Base-by-base conservation (phyloP, 352 stramenopile genomes). In the Phytophthora ramorum region DNA sequence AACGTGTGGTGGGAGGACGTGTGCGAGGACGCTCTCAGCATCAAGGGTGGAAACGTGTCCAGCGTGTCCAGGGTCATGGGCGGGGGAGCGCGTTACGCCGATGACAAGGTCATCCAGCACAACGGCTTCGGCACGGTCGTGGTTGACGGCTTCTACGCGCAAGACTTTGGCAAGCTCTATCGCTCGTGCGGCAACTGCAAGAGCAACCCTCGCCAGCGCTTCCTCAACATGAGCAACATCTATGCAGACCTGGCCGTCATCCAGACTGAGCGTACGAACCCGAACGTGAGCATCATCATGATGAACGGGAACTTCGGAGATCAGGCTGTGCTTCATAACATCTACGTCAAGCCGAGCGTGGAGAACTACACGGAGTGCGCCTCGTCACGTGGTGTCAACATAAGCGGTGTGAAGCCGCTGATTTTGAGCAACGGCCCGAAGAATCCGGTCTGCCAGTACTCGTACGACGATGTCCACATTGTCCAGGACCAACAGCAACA, bases 221-320 rank as follows among this genome's bases (percentile, higher is more conserved):
- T 85, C 63, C 64, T 79, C 24, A 74, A 76, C 13, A 50, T 76
- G 7, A 45, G 48, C 20, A 74, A 73, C 45, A 64, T 84, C 50
- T 77, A 76, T 32, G 56, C 60, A 7, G 63, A 74, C 30, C 60
- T 85, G 5, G 17, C 73, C 32, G 45, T 79, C 45, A 68, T 75
- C 34, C 72, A 79, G 7, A 54, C 78, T 4, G 51, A 75, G 34
- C 66, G 66, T 14, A 65, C 75, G 34, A 62, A 75, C 49, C 69
- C 69, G 34, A 79, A 81, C 56, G 62, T 76, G 13, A 75, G 62
- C 38, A 69, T 84, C 24, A 75, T 86, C 24, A 82, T 78, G 38
- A 72, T 85, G 57, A 83, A 83, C 61, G 51, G 63, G 26, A 83
- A 85, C 62, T 75, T 40, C 48, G 48, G 38, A 0, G 76, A 85